Base-by-base conservation (phyloP, 495 filamentous ascomycete species). In the Penicillium arizonense region DNA sequence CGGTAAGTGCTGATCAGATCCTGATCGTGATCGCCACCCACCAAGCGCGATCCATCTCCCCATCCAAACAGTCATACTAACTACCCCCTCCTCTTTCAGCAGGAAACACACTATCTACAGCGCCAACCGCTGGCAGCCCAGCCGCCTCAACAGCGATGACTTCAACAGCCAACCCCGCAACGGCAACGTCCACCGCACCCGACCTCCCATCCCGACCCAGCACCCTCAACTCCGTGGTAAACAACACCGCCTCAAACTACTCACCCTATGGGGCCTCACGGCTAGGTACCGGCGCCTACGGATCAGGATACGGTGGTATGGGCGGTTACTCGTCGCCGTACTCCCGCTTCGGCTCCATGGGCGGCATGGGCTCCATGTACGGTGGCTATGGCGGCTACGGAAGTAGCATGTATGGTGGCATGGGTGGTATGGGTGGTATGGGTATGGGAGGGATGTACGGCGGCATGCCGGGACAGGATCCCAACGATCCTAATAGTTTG, bases 401-500 rank as follows among this genome's bases (percentile, higher is more conserved):
- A 11, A 80, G 85, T 9, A 85, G 83, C 35, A 77, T 82, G 75
- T 72, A 75, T 55, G 78, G 73, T 20, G 73, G 73, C 3, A 71
- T 76, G 61, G 62, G 56, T 20, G 47, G 48, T 4, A 50, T 50
- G 48, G 48, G 48, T 7, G 58, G 55, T 13, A 74, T 75, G 63
- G 58, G 55, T 13, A 74, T 75, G 63, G 80, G 80, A 8, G 85
- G 83, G 35, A 81, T 85, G 78, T 78, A 81, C 53, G 79, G 79
- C 11, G 76, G 73, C 41, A 71, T 67, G 64, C 68, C 77, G 5
- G 75, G 76, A 47, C 72, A 72, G 63, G 88, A 94, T 71, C 90
- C 89, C 13, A 96, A 96, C 69, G 91, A 97, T 62, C 90, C 91
- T 7, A 90, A 91, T 61, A 96, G 90, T 71, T 73, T 99, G 61